phyloP scores from a whole-genome alignment of 139 green algal species.

The Volvox reticuliferus region DNA sequence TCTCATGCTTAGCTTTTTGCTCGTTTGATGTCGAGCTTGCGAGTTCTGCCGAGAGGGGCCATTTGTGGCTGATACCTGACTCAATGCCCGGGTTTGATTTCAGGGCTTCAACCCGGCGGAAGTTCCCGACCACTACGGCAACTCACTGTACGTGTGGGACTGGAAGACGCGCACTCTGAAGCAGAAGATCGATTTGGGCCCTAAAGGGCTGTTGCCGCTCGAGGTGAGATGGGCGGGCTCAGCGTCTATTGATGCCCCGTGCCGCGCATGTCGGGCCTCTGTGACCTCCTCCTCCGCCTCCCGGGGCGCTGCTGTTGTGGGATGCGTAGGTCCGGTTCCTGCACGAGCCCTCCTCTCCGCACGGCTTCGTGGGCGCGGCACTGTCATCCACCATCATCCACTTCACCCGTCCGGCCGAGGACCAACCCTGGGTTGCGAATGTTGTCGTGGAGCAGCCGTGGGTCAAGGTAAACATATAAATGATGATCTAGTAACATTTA shows the following conservation, averaged over 20 bases:
- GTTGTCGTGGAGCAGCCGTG: constrained; percentile 70
- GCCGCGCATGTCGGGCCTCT: too few species aligned
- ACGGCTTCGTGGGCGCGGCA: constrained; percentile 82
- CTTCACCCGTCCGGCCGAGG: constrained; percentile 64
- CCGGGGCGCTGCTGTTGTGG: not conserved
- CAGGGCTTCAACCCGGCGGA: constrained; percentile 83
- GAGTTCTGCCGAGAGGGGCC: too few species aligned
- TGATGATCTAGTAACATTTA: too few species aligned
- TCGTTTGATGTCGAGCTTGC: too few species aligned
- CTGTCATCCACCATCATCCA: constrained; percentile 85
- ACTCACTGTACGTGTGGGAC: constrained; percentile 82
- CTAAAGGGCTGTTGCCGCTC: constrained; percentile 83
- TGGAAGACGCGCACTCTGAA: constrained; percentile 72
- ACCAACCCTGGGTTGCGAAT: constrained; percentile 24
- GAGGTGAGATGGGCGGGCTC: constrained; percentile 60
- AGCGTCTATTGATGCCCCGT: too few species aligned
- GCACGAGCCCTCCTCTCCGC: constrained; percentile 77
- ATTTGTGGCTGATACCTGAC: too few species aligned
- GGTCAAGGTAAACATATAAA: constrained; percentile 46
- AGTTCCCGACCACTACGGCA: constrained; percentile 69
- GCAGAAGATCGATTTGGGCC: constrained; percentile 80
- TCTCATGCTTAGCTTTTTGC: too few species aligned
- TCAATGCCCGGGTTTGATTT: not conserved
- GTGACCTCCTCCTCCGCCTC: not conserved
- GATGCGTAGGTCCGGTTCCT: constrained; percentile 74